Base-by-base conservation (phyloP, 2,329 filamentous ascomycete genomes). In the Cladophialophora chaetospira region DNA sequence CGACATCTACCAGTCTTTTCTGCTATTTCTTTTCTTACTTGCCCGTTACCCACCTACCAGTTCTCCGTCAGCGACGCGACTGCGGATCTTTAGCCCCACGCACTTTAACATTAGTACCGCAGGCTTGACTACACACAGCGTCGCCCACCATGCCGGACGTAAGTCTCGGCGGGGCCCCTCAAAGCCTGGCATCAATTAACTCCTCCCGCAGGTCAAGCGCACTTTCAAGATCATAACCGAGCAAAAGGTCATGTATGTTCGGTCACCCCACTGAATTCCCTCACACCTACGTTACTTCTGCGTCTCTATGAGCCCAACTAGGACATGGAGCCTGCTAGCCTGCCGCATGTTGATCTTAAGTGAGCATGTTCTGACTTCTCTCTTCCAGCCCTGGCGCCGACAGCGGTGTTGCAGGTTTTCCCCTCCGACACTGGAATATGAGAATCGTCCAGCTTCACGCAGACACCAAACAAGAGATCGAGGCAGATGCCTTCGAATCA, bases 171-270 rank as follows among this genome's bases (percentile, higher is more conserved):
- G 35, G 42, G 11, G 11, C 19, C 31, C 35, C 28, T 28, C 15
- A 5, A 6, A 11, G 10, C n/a, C 13, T 43, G 9, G 29, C 36
- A 19, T 5, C 26, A 13, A 31, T 38, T 57, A 4, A 57, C 36
- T 21, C 17, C 23, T 19, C 26, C 13, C 38, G 50, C 66, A 89
- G 86, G 76, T 87, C 69, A 88, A 97, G 83, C 86, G 94, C 70
- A 89, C 85, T 70, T 82, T 99, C 75, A 95, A 93, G 83, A 85
- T 99, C 77, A 83, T 97, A 66, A 97, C 94, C 49, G 87, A 94
- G 78, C 93, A 97, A 75, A 83, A 86, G 71, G 83, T 91, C 75
- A 89, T 91, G 91, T 95, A 84, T 76, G 88, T 83, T n/a, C 50
- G 31, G 52, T 54, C 58, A 53, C 25, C 57, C 36, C 25, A n/a